phyloP scores from a whole-genome alignment of 495 filamentous ascomycete genomes.

The Xylaria venustula region DNA sequence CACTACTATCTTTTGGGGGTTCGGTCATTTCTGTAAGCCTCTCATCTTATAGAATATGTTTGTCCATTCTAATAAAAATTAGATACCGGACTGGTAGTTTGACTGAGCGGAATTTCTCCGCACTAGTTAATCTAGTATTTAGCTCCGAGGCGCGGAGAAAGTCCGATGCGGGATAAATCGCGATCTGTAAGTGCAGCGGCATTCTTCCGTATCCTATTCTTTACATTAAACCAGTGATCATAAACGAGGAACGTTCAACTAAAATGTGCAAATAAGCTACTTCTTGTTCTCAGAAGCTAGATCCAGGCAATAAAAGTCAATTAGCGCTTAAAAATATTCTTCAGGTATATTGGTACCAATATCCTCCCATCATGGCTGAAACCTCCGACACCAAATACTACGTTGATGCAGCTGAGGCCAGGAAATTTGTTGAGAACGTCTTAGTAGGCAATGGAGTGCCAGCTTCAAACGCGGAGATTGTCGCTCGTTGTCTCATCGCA shows the following conservation, averaged over 20 bases:
- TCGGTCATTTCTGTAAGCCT: not conserved
- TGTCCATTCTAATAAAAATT: not conserved
- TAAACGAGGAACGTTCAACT: not conserved
- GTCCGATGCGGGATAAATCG: conserved; percentile 9
- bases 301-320: not conserved
- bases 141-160: not conserved
- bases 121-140: not conserved
- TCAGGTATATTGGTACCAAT: not conserved
- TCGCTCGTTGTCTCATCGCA: conserved; percentile 62
- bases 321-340: not conserved
- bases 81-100: too few relatives aligned
- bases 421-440: conserved; percentile 20
- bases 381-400: conserved; percentile 1
- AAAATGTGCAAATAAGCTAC: too few relatives aligned
- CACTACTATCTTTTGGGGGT: not conserved
- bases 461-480: conserved; percentile 51
- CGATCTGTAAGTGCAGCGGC: conserved; percentile 7
- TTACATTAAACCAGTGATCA: not conserved
- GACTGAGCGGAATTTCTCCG: conserved; percentile 2
- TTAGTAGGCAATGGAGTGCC: conserved; percentile 53
- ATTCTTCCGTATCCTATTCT: not conserved
- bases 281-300: too few relatives aligned
- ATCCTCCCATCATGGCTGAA: conserved; percentile 20
- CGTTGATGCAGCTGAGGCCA: conserved; percentile 12
- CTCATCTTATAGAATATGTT: not conserved